Evolutionary conservation across 2,329 filamentous ascomycete species (phyloP), one percentile per base, ranked within the genome.

Genomic region (Penicillium sp.): DNA sequence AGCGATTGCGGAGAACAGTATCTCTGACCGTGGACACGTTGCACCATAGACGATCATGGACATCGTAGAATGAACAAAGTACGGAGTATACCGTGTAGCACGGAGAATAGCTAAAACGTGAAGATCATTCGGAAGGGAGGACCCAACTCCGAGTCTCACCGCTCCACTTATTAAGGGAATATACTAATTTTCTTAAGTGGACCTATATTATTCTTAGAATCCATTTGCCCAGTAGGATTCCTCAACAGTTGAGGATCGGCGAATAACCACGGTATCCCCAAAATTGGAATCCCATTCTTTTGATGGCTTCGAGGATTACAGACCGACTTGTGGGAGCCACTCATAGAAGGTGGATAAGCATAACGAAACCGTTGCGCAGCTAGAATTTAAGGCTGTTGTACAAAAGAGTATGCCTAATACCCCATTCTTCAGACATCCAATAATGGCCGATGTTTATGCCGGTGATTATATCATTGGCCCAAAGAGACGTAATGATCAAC

Each of bases 171-270:
- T 26, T 25, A 12, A 30, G 28, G 12, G 30, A 31, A 11, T 31
- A 31, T 5, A 31, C 4, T 9, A 31, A 4, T 48, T n/a, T n/a
- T n/a, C 22, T 22, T 22, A 22, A 4, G 22, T 31, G 42, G 36
- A 30, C 40, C 37, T 31, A 40, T 43, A 25, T 50, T 43, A 43
- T 50, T 50, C 47, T 33, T 44, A 35, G 30, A 26, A 25, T 7
- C 28, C n/a, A 28, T 47, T n/a, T 16, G 3, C 40, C 37, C 37
- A 46, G 42, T 53, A 35, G 42, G 50, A 53, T 47, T 37, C 30
- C 59, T 59, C 58, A 62, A 61, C 60, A 37, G 42, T 61, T 61
- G 56, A 61, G 59, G 38, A 46, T 37, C 25, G 14, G 28, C 37
- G 37, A 50, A 35, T 14, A 41, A 33, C 14, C 28, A 22, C 16